Evolutionary conservation across 768 basidiomycete genomes (phyloP).

Genomic region (Tremella fuciformis): DNA sequence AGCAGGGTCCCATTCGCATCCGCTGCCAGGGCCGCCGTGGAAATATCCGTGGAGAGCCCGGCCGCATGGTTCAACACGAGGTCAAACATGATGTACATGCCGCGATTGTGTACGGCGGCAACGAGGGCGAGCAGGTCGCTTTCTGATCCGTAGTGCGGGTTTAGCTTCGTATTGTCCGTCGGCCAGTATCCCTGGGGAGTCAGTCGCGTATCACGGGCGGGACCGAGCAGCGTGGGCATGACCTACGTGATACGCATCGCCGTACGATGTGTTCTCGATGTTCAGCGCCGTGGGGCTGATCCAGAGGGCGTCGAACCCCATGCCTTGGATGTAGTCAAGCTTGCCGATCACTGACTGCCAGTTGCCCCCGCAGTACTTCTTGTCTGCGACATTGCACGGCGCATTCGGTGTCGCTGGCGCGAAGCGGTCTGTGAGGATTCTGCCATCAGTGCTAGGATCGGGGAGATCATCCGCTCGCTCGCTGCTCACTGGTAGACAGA

Average conservation of each 20-base stretch:
- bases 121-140: constrained; percentile 50
- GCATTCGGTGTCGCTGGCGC: constrained; percentile 34
- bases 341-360: constrained; percentile 40
- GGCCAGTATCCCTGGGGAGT: constrained; percentile 43
- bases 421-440: constrained; percentile 52
- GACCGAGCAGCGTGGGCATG: not conserved
- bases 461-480: not conserved
- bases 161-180: constrained; percentile 43
- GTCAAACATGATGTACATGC: constrained; percentile 53
- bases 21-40: constrained; percentile 19
- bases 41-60: constrained; percentile 20
- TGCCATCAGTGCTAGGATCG: constrained; percentile 11
- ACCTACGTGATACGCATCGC: constrained; percentile 50
- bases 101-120: constrained; percentile 39
- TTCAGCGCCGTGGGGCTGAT: constrained; percentile 49
- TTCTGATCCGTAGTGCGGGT: constrained; percentile 46
- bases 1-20: constrained; percentile 27
- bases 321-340: constrained; percentile 50
- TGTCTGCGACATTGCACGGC: constrained; percentile 29
- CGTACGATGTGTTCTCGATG: constrained; percentile 39
- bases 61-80: constrained; percentile 38
- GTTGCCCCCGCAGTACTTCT: constrained; percentile 49
- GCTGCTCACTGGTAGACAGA: constrained; percentile 40
- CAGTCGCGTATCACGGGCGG: not conserved
- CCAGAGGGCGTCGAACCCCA: constrained; percentile 53